A percentile compares a stretch with the other conserved stretches of the same genome.
These are phyloP conservation scores for Cercospora sp. DNA, from an alignment of 2,329 filamentous ascomycete genomes.

Conservation along the genomic window DNA sequence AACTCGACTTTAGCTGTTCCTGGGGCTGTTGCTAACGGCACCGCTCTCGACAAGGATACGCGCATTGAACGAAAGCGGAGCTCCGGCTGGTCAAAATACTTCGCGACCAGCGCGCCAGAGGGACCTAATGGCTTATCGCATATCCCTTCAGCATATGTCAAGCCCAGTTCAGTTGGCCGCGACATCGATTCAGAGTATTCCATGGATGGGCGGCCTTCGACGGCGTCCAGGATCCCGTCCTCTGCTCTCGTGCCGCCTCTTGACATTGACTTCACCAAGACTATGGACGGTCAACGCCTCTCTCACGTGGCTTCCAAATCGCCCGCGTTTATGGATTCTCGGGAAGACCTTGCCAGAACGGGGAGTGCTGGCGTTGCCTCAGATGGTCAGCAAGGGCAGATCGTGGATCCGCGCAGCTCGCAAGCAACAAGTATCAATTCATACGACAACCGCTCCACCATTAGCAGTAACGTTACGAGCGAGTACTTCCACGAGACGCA, in stretches of 20 bases:
- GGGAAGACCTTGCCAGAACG: constrained; percentile 42
- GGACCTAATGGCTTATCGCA: constrained; percentile 40
- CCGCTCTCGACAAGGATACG: constrained; percentile 36
- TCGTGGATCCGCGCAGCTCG: constrained; percentile 35
- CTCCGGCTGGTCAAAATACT: constrained; percentile 56
- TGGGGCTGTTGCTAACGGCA: constrained; percentile 20
- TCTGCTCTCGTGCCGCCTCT: constrained; percentile 72
- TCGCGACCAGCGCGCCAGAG: constrained; percentile 40
- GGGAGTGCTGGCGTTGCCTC: constrained; percentile 29
- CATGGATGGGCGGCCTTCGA: constrained; percentile 49
- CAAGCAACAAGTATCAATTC: constrained; percentile 30
- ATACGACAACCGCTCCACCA: constrained; percentile 34
- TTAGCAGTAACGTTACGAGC: constrained; percentile 36
- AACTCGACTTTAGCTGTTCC: constrained; percentile 27
- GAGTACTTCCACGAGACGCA: constrained; percentile 38
- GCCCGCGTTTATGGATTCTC: constrained; percentile 66
- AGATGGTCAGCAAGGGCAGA: constrained; percentile 33
- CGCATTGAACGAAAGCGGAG: constrained; percentile 51
- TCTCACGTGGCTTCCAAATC: constrained; percentile 69
- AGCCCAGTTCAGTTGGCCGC: constrained; percentile 49
- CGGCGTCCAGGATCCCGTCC: constrained; percentile 43
- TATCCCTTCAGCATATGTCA: constrained; percentile 36
- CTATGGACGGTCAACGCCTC: constrained; percentile 61
- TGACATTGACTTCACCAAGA: constrained; percentile 54
- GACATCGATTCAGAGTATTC: constrained; percentile 49